Base-by-base conservation (phyloP, 768 basidiomycete species). In the Serendipita indica region DNA sequence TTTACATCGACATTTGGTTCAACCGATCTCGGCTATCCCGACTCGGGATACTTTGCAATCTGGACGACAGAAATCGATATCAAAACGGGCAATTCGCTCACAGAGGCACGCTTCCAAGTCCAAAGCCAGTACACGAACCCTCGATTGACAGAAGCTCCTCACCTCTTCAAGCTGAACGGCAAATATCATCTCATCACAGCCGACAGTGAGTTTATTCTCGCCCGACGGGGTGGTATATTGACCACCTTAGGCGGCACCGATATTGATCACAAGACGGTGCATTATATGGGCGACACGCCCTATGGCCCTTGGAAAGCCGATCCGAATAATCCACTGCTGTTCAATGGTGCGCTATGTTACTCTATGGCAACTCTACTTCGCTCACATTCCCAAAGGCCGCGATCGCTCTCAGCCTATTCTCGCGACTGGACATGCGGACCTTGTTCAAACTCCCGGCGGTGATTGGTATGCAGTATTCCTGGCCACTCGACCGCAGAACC, bases 371-470 rank as follows among this genome's bases (percentile, higher is more conserved):
- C n/a, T n/a, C n/a, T n/a, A n/a, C n/a, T n/a, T n/a, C n/a, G n/a
- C n/a, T n/a, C n/a, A n/a, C n/a, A n/a, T n/a, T n/a, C n/a, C n/a
- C n/a, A 37, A 10, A 39, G 35, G 35, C 35, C 35, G 35, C 12
- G 39, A 58, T 25, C 35, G 33, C 4, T 14, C 34, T 20, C 33
- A 33, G 25, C 3, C 57, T 13, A 37, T 58, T 27, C 57, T 22
- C 18, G 34, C 33, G 33, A 58, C 57, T n/a, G 57, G 57, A 14
- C 57, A 58, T 18, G 57, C 57, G 4, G 57, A 58, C 39, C 32
- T 58, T 27, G 35, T 58, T 2, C 57, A 58, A 27, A 58, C 57
- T 3, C 57, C 57, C 2, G n/a, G 16, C 3, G 57, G 57, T 18
- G 57, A 39, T 5, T 58, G 57, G 57, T 58, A 37, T 25, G 57